phyloP scores from a whole-genome alignment of 768 basidiomycete genomes.

The Leccinum rimulosum region DNA sequence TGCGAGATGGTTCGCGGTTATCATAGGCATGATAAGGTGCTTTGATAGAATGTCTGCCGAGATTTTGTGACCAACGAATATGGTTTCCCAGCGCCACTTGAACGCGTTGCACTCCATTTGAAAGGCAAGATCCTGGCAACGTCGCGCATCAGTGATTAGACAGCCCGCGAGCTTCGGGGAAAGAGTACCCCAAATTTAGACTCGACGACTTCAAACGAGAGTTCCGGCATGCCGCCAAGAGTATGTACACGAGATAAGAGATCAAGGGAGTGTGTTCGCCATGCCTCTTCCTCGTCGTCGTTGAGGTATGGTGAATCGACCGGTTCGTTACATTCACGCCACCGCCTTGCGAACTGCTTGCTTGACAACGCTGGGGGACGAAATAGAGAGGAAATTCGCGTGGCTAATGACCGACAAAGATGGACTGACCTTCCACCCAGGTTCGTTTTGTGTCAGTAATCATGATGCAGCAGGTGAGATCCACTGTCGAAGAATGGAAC shows the following conservation, averaged over 20 bases:
- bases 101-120: conserved; percentile 56
- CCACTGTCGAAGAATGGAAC: conserved; percentile 53
- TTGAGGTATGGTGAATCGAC: conserved; percentile 28
- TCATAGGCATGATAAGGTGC: conserved; percentile 74
- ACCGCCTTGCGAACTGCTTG: conserved; percentile 64
- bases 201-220: conserved; percentile 57
- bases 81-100: conserved; percentile 81
- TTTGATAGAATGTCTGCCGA: conserved; percentile 75
- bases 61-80: conserved; percentile 55
- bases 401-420: conserved; percentile 22
- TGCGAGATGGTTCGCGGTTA: conserved; percentile 66
- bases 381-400: conserved; percentile 15
- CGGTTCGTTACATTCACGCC: conserved; percentile 57
- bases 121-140: conserved; percentile 61
- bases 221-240: conserved; percentile 54
- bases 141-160: conserved; percentile 15
- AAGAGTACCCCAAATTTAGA: conserved; percentile 55
- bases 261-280: conserved; percentile 55
- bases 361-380: conserved; percentile 45
- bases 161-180: not conserved
- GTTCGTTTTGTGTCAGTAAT: conserved; percentile 73
- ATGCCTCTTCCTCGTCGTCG: conserved; percentile 54
- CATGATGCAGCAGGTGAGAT: conserved; percentile 58
- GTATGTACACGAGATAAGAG: conserved; percentile 59
- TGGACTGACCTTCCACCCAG: conserved; percentile 66